Evolutionary conservation across 352 stramenopile species (phyloP).

Genomic region (Blastocystis sp.): DNA sequence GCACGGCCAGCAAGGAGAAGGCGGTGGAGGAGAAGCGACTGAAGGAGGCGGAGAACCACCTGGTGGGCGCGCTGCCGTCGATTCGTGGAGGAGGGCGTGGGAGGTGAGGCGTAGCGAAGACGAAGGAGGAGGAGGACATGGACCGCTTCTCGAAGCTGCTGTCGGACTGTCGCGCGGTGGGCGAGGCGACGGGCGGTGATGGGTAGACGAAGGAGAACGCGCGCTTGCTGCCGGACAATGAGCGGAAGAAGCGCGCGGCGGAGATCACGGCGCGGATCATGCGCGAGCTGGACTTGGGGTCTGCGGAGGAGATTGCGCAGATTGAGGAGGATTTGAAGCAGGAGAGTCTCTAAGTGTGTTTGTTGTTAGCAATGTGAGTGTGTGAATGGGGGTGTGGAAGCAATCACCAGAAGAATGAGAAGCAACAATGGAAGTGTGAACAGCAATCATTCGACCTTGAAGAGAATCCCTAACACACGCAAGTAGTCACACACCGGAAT

Average conservation of each 20-base stretch:
- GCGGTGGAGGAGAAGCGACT: slow-evolving; percentile 8
- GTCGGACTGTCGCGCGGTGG: background rate
- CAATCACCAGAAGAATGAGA: background rate
- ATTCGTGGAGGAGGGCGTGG: background rate
- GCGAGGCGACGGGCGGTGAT: background rate
- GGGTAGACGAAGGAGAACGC: slow-evolving; percentile 40
- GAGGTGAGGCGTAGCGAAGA: slow-evolving; percentile 27
- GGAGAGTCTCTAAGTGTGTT: slow-evolving; percentile 25
- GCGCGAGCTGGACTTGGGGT: slow-evolving; percentile 21
- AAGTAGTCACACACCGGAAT: no score
- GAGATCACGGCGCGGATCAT: slow-evolving; percentile 54
- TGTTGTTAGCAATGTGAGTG: slow-evolving; percentile 3
- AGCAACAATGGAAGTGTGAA: background rate
- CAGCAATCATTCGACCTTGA: background rate
- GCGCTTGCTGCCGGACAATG: slow-evolving; percentile 20
- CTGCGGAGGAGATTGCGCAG: slow-evolving; percentile 19
- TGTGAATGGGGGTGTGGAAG: background rate
- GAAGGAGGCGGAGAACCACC: slow-evolving; percentile 23
- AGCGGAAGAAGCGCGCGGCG: slow-evolving; percentile 51
- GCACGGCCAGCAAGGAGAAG: slow-evolving; percentile 18
- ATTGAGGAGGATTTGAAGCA: slow-evolving; percentile 57
- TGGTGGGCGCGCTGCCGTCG: background rate
- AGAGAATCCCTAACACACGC: no score
- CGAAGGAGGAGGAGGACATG: slow-evolving; percentile 66
- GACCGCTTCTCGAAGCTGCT: slow-evolving; percentile 46